Percentiles rank a stretch among this genome's conserved stretches.
Evolutionary conservation across 768 basidiomycete genomes (phyloP).

Genomic region (Psilocybe cyanescens): DNA sequence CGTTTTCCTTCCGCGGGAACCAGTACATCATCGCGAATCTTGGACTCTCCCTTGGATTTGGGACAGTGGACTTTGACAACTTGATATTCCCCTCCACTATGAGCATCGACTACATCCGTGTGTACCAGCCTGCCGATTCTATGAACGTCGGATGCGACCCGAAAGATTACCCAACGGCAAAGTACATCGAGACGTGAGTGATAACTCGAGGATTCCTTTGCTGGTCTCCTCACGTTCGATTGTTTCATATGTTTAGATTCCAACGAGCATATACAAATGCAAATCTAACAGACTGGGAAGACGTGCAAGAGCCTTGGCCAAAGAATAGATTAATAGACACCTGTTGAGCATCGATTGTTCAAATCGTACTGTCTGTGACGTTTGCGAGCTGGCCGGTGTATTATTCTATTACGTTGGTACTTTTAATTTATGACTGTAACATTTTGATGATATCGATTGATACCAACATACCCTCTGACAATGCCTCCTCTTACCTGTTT

Average conservation of each 20-base stretch:
- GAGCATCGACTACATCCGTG: constrained; percentile 82
- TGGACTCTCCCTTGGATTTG: constrained; percentile 73
- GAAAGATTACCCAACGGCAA: constrained; percentile 66
- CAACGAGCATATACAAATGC: constrained; percentile 43
- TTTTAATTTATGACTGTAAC: neutral
- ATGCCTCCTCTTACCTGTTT: too few species aligned
- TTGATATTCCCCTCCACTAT: constrained; percentile 62
- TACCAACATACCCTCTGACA: too few species aligned
- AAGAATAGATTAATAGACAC: constrained; percentile 37
- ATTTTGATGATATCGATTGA: too few species aligned
- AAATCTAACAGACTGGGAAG: constrained; percentile 45
- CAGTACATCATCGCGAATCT: constrained; percentile 75
- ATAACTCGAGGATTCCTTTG: too few species aligned
- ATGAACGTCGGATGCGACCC: constrained; percentile 75
- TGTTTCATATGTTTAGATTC: constrained; percentile 29
- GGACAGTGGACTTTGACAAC: constrained; percentile 59
- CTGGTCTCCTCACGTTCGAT: neutral
- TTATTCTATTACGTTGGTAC: neutral
- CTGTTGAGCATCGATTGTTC: constrained; percentile 13
- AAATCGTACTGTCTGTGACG: constrained; percentile 1
- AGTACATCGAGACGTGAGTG: constrained; percentile 74
- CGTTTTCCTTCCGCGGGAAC: neutral
- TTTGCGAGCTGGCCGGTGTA: neutral
- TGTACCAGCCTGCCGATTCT: constrained; percentile 59
- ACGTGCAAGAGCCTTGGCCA: constrained; percentile 39